These are phyloP conservation scores for Globisporangium orthogonon DNA, from an alignment of 352 stramenopile species.

Conservation along the genomic window DNA sequence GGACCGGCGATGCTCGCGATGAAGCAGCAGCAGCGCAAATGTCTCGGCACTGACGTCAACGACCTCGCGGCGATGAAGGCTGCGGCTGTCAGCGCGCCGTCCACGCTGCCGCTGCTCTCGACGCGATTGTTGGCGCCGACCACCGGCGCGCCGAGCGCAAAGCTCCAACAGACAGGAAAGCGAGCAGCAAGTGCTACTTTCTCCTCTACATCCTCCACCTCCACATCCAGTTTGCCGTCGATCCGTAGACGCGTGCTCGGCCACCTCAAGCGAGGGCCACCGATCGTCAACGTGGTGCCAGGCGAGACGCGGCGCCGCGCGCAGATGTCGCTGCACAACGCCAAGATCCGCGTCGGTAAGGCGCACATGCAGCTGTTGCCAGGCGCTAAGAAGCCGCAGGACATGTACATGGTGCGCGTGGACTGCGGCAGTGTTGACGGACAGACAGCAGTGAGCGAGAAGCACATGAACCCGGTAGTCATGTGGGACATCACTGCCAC, in stretches of 20 bases:
- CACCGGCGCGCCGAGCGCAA: constrained; percentile 6
- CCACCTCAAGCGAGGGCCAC: constrained; percentile 29
- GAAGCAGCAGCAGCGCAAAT: constrained; percentile 1
- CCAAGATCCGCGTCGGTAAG: constrained; percentile 75
- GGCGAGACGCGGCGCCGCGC: constrained; percentile 47
- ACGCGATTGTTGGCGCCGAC: constrained; percentile 14
- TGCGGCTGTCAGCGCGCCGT: not conserved
- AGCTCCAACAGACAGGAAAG: constrained; percentile 1
- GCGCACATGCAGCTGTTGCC: constrained; percentile 40
- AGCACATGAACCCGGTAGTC: constrained; percentile 80
- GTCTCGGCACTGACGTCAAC: not conserved
- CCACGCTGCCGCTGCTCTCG: constrained; percentile 24
- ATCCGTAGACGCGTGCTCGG: constrained; percentile 36
- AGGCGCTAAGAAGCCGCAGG: constrained; percentile 31
- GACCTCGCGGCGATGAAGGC: constrained; percentile 6
- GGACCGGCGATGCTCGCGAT: constrained; percentile 12
- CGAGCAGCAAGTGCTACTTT: not conserved
- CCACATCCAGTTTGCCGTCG: constrained; percentile 11
- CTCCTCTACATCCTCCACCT: not conserved
- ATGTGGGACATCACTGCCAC: constrained; percentile 83
- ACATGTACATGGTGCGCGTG: constrained; percentile 73
- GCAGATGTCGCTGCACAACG: constrained; percentile 40
- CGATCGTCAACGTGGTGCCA: constrained; percentile 47
- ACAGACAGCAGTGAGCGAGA: constrained; percentile 27
- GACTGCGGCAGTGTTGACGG: constrained; percentile 34